A percentile compares a stretch with the other conserved stretches of the same genome.
These are phyloP conservation scores for Dioscorea cayenensis DNA, from an alignment of 116 monocot genomes.

Conservation along the genomic window DNA sequence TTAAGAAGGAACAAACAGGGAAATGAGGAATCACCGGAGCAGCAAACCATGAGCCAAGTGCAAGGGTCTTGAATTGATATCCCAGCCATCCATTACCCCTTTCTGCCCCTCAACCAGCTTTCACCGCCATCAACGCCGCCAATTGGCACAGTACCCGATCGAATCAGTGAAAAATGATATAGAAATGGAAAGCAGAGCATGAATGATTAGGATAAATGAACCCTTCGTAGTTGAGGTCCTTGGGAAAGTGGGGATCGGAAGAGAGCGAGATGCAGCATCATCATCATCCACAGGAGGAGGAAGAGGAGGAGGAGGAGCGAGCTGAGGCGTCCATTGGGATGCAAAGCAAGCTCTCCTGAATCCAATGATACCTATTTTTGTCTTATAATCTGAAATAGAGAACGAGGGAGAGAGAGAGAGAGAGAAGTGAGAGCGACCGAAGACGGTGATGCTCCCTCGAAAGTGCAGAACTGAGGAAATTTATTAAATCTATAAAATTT, in stretches of 20 bases:
- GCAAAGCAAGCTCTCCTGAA: not conserved
- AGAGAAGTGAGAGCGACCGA: too few species aligned
- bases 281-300: not conserved
- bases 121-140: constrained; percentile 85
- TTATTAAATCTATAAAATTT: too few species aligned
- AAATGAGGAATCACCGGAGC: constrained; percentile 76
- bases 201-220: not conserved
- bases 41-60: constrained; percentile 90
- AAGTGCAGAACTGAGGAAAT: too few species aligned
- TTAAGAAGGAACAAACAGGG: constrained; percentile 30
- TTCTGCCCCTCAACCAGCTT: constrained; percentile 64
- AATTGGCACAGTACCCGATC: constrained; percentile 32
- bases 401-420: not conserved
- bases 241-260: constrained; percentile 77
- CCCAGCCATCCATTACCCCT: constrained; percentile 81
- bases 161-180: too few species aligned
- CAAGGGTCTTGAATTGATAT: constrained; percentile 96
- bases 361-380: not conserved
- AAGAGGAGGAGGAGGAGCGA: not conserved
- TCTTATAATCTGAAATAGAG: not conserved
- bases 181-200: not conserved
- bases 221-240: constrained; percentile 94
- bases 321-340: not conserved
- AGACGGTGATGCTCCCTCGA: too few species aligned
- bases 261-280: not conserved